Evolutionary conservation across 1,139 yeast genomes (phyloP).

Genomic region (Yamadazyma sp.): DNA sequence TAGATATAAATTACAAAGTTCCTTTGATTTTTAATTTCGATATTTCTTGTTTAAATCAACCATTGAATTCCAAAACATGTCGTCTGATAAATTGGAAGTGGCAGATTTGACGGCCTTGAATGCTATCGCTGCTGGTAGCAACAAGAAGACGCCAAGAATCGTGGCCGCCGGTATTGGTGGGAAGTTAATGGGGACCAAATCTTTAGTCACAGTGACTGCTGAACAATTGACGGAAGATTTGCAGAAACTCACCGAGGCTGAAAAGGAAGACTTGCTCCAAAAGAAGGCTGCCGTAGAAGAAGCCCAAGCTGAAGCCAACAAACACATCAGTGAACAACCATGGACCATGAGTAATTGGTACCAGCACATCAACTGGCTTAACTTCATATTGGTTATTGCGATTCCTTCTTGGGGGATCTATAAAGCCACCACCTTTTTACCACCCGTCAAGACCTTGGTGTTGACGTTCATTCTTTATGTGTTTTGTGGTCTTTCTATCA

Average conservation of each 20-base stretch:
- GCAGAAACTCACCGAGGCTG: slow-evolving; percentile 38
- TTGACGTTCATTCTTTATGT: slow-evolving; percentile 65
- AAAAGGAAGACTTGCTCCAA: slow-evolving; percentile 50
- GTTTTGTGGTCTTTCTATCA: slow-evolving; percentile 83
- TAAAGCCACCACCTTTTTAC: slow-evolving; percentile 49
- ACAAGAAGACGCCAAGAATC: slow-evolving; percentile 65
- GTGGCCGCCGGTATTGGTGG: slow-evolving; percentile 82
- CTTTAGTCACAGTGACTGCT: slow-evolving; percentile 65
- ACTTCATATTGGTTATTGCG: slow-evolving; percentile 70
- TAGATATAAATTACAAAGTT: slow-evolving; percentile 1
- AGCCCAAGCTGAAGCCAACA: slow-evolving; percentile 28
- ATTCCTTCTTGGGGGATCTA: slow-evolving; percentile 68
- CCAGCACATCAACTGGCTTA: slow-evolving; percentile 91
- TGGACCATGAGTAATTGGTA: slow-evolving; percentile 86
- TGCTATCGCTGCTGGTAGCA: slow-evolving; percentile 87
- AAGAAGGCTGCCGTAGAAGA: slow-evolving; percentile 46
- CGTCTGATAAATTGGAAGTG: slow-evolving; percentile 35
- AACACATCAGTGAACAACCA: slow-evolving; percentile 89
- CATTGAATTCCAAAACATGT: background rate
- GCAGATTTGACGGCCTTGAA: slow-evolving; percentile 76
- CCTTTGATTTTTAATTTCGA: background rate
- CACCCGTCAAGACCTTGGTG: slow-evolving; percentile 58
- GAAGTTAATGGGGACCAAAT: slow-evolving; percentile 75
- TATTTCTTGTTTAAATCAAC: background rate
- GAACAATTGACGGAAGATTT: slow-evolving; percentile 59